Evolutionary conservation across 306 rosid species (phyloP).

Genomic region (Pyrus betulifolia): DNA sequence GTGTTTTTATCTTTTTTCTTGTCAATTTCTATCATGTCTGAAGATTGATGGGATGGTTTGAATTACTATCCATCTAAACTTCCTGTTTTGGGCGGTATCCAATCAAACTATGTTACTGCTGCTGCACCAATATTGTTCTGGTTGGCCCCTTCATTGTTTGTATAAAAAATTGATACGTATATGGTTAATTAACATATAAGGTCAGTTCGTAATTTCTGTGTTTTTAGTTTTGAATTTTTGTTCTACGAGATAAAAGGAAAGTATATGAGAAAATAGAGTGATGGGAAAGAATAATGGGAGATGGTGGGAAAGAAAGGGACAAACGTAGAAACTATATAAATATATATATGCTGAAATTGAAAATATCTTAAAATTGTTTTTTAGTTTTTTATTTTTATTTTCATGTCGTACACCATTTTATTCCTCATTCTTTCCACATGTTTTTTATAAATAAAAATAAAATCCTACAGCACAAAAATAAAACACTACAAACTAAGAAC

Average conservation of each 20-base stretch:
- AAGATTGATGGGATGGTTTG: constrained; percentile 13
- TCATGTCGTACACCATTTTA: no score
- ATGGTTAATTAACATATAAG: not conserved
- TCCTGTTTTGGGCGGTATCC: not conserved
- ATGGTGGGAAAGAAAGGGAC: not conserved
- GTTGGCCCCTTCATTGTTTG: constrained; percentile 2
- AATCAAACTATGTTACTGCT: not conserved
- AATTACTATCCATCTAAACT: not conserved
- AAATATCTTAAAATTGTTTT: not conserved
- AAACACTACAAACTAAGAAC: no score
- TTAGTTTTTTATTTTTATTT: no score
- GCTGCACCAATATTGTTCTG: not conserved
- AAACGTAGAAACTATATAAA: not conserved
- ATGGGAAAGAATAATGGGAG: not conserved
- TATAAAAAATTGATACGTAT: not conserved
- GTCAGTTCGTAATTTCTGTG: not conserved
- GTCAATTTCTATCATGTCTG: not conserved
- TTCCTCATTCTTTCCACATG: not conserved
- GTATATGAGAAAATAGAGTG: not conserved
- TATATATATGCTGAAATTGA: no score
- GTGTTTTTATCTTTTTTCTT: not conserved
- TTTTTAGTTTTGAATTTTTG: no score
- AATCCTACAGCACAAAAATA: not conserved
- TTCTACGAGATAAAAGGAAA: not conserved
- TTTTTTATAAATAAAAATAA: no score